Base-by-base conservation (phyloP, 2,329 filamentous ascomycete genomes). In the Exophiala sp. region DNA sequence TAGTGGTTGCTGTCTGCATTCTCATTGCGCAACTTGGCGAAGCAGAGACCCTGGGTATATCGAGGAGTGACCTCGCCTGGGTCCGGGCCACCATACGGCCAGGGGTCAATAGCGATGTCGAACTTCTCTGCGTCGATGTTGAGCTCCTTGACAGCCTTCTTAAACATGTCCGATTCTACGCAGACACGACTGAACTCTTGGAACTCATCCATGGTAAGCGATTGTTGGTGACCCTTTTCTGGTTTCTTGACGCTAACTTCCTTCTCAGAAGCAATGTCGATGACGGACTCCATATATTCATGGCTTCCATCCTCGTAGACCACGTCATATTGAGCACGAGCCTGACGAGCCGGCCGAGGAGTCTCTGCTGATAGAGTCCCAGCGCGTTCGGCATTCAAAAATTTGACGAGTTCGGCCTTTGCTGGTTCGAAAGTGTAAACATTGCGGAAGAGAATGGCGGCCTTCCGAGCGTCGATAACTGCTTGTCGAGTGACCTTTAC, bases 1-100 rank as follows among this genome's bases (percentile, higher is more conserved):
- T 86, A 86, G 63, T 85, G 81, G 60, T 86, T 86, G 2, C 80
- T 77, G 63, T 86, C 80, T 2, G 66, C 68, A 42, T 80, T 79
- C 11, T 72, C 72, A 51, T 65, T 75, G 45, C 69, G 66, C 5
- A 64, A 71, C 52, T 73, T 72, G 0, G 78, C 79, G 58, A 81
- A 82, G 61, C 76, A 78, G 5, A 82, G 65, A 1, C 75, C 76
- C 64, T 81, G 78, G 62, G 80, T 79, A 61, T 76, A 78, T 76
- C 77, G 79, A 78, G 2, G 72, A 73, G 73, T 73, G 32, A 76
- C 71, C 18, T 77, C 75, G 2, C 69, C 71, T 5, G 67, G 60
- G 52, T 80, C 77, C 6, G 75, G 68, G n/a, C 78, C 78, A 29
- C 79, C 79, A 62, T 81, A 82, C 5, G 79, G 78, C 76, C 76